Evolutionary conservation across 2,329 filamentous ascomycete species (phyloP).

Genomic region (Diplocarpon rosae): DNA sequence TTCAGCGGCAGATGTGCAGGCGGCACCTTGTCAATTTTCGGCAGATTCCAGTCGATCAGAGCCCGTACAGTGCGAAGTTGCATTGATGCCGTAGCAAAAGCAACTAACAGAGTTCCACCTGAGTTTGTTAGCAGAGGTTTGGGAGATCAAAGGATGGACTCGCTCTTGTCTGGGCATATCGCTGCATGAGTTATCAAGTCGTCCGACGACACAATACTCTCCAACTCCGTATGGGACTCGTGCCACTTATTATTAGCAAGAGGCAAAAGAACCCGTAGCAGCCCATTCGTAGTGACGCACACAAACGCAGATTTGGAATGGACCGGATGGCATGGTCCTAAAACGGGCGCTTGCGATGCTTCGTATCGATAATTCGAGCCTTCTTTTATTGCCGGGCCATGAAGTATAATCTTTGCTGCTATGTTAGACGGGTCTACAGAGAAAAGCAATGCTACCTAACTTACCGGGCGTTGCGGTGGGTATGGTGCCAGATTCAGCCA

Average conservation of each 20-base stretch:
- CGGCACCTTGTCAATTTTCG: slow-evolving; percentile 44
- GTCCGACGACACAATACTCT: slow-evolving; percentile 59
- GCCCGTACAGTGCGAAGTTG: slow-evolving; percentile 67
- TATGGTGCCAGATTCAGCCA: slow-evolving; percentile 50
- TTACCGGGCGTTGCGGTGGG: slow-evolving; percentile 21
- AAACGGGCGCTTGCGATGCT: slow-evolving; percentile 50
- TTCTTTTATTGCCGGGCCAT: slow-evolving; percentile 54
- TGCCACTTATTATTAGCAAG: slow-evolving; percentile 63
- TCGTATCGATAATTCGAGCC: slow-evolving; percentile 56
- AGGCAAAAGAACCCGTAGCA: slow-evolving; percentile 66
- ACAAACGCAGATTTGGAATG: slow-evolving; percentile 62
- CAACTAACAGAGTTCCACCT: slow-evolving; percentile 45
- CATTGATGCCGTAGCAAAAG: slow-evolving; percentile 56
- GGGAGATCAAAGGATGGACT: slow-evolving; percentile 12
- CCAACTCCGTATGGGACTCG: slow-evolving; percentile 63
- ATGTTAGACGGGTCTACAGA: neutral
- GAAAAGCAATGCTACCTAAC: slow-evolving; percentile 1
- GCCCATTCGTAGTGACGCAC: slow-evolving; percentile 63
- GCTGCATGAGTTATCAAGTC: slow-evolving; percentile 73
- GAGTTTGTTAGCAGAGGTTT: slow-evolving; percentile 6
- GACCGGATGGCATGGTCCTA: slow-evolving; percentile 64
- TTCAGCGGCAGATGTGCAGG: slow-evolving; percentile 37
- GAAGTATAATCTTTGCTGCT: slow-evolving; percentile 33
- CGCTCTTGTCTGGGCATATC: slow-evolving; percentile 64
- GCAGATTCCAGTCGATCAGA: slow-evolving; percentile 60